Base-by-base conservation (phyloP, 306 rosid genomes). In the Lathyrus oleraceus region DNA sequence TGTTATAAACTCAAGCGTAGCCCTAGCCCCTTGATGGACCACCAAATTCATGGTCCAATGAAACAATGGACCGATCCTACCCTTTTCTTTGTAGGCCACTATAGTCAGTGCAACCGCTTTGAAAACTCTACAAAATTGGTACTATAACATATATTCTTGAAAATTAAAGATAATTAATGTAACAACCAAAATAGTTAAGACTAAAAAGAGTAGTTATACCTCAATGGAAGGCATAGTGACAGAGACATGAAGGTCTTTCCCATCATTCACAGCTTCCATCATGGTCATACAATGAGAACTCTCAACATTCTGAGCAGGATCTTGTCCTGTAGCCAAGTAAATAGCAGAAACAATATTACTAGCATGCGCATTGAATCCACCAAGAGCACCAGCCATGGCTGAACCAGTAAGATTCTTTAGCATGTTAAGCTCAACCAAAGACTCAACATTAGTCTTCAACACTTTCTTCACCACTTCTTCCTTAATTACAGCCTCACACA, bases 311-410 rank as follows among this genome's bases (percentile, higher is more conserved):
- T 94, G 98, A 6, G 97, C 98, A 4, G 98, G 98, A 70, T 94
- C 98, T 73, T 94, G 97, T 42, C 97, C 98, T 1, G 98, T 94
- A 69, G 98, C 98, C 13, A 94, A 73, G 83, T 67, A 94, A 20
- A 94, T 14, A 2, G 98, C 97, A 1, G 95, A 45, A 2, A 94
- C 96, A 42, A 94, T 88, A 72, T 94, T 94, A 61, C 96, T 88
- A 7, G 98, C 98, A 25, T 94, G 98, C 10, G 98, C 97, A 36
- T 94, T 94, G 81, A 88, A 94, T 3, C 98, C 98, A 5, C 98
- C 98, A 7, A 94, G 94, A 66, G 97, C 90, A 51, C 98, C 98
- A 13, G 98, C 98, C 57, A 88, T 12, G 8, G 97, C 98, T 0
- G 96, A 94, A 2, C 98, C 98, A 5, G 95, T 49, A 35, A 94